A percentile compares a stretch with the other conserved stretches of the same genome.
These are phyloP conservation scores for Castanospermum australe DNA, from an alignment of 306 rosid genomes.

Conservation along the genomic window DNA sequence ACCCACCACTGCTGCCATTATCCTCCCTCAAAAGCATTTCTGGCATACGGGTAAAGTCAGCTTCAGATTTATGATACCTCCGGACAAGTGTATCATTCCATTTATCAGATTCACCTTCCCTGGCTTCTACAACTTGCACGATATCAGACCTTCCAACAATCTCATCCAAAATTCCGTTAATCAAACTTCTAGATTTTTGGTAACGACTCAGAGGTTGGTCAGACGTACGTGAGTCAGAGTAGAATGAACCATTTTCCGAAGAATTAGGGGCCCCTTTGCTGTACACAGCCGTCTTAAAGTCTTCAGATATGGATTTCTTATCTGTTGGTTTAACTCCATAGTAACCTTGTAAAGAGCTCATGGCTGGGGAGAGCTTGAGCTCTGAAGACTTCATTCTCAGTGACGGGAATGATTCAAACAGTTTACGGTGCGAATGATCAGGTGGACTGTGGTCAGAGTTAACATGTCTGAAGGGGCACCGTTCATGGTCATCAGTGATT, in stretches of 20 bases:
- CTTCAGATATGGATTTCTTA: constrained; percentile 34
- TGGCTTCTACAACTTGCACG: constrained; percentile 9
- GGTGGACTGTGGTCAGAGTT: constrained; percentile 36
- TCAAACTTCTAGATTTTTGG: constrained; percentile 59
- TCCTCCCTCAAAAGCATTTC: constrained; percentile 55
- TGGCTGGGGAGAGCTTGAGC: constrained; percentile 44
- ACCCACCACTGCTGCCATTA: constrained; percentile 35
- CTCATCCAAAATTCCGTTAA: constrained; percentile 43
- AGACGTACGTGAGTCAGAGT: constrained; percentile 18
- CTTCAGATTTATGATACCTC: constrained; percentile 63
- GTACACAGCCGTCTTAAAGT: constrained; percentile 39
- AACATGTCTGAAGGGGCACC: constrained; percentile 36
- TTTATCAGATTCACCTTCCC: constrained; percentile 38
- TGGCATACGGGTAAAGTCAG: constrained; percentile 36
- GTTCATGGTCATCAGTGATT: constrained; percentile 10
- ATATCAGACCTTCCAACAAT: constrained; percentile 25
- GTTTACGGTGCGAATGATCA: constrained; percentile 17
- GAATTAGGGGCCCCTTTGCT: constrained; percentile 31
- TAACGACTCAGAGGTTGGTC: constrained; percentile 19
- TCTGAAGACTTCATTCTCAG: constrained; percentile 39
- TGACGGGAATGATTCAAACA: constrained; percentile 51
- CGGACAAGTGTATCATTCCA: constrained; percentile 41
- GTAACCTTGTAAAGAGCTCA: constrained; percentile 56
- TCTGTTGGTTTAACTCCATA: constrained; percentile 49
- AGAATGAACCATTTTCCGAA: constrained; percentile 37